Evolutionary conservation across 768 basidiomycete species (phyloP).

Genomic region (Inosperma sp.): DNA sequence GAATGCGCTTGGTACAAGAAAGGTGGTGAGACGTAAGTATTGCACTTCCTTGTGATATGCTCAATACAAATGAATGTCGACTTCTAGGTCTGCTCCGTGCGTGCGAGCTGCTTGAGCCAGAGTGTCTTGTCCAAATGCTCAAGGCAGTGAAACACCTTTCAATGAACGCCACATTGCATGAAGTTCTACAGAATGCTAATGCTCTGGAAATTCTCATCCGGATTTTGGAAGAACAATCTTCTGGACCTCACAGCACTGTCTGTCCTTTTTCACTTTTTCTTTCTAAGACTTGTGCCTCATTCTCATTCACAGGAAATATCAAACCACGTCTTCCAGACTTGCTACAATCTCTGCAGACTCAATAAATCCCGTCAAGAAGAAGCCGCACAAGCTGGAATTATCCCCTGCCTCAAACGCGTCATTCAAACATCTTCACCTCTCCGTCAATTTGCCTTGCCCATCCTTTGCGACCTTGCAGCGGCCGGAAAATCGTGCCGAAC

Average conservation of each 20-base stretch:
- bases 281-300: constrained; percentile 2
- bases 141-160: constrained; percentile 96
- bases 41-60: constrained; percentile 10
- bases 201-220: constrained; percentile 87
- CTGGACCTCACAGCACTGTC: constrained; percentile 78
- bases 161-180: constrained; percentile 85
- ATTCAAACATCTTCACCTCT: constrained; percentile 87
- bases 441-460: constrained; percentile 95
- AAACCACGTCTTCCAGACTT: constrained; percentile 95
- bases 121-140: constrained; percentile 81
- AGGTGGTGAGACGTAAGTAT: constrained; percentile 79
- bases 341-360: constrained; percentile 92
- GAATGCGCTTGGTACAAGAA: constrained; percentile 86
- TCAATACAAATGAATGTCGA: not conserved
- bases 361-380: constrained; percentile 96
- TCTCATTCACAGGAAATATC: constrained; percentile 73
- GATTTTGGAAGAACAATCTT: constrained; percentile 75
- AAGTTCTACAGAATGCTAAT: constrained; percentile 94
- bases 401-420: constrained; percentile 86
- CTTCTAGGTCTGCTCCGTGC: constrained; percentile 77
- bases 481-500: constrained; percentile 91
- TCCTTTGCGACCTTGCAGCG: constrained; percentile 92
- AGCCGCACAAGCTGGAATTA: constrained; percentile 91
- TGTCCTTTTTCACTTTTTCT: constrained; percentile 22
- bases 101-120: constrained; percentile 82